phyloP scores from a whole-genome alignment of 371 early-diverging fungal genomes.

The Basidiobolus meristosporus region DNA sequence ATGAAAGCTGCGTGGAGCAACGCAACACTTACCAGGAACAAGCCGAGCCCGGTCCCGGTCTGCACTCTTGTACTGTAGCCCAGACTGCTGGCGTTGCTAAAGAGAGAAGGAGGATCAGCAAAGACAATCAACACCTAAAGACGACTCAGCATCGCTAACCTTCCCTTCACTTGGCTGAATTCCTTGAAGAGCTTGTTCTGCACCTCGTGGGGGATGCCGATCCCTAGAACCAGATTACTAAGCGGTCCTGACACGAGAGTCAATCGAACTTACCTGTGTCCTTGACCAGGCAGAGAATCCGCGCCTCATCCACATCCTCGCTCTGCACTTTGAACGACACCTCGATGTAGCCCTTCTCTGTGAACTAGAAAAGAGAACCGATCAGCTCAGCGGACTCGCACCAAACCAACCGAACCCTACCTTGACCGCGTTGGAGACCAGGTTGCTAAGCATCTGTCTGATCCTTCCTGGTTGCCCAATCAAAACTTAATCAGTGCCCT shows the following conservation, averaged over 20 bases:
- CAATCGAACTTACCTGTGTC: slow-evolving; percentile 24
- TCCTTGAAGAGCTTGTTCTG: slow-evolving; percentile 25
- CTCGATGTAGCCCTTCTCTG: slow-evolving; percentile 29
- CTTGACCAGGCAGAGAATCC: slow-evolving; percentile 17
- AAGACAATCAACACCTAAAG: background rate
- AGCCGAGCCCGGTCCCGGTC: slow-evolving; percentile 25
- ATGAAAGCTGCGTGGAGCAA: too few species aligned
- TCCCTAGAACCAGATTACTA: slow-evolving; percentile 4
- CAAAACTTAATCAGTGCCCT: too few species aligned
- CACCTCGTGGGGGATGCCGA: slow-evolving; percentile 31
- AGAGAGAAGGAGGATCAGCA: slow-evolving; percentile 22
- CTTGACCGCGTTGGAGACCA: slow-evolving; percentile 39
- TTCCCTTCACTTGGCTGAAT: slow-evolving; percentile 8
- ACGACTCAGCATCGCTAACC: too few species aligned
- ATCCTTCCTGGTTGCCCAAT: slow-evolving; percentile 3
- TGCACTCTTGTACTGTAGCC: slow-evolving; percentile 3
- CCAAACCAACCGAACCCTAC: too few species aligned
- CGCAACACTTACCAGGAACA: slow-evolving; percentile 2
- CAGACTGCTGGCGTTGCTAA: slow-evolving; percentile 18
- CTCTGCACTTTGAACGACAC: slow-evolving; percentile 14
- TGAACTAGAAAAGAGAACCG: slow-evolving; percentile 13
- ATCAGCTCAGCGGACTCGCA: too few species aligned
- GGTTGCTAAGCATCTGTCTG: slow-evolving; percentile 19
- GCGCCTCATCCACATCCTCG: slow-evolving; percentile 5
- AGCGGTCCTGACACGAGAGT: background rate